These are phyloP conservation scores for Tetracladium setigerum DNA, from an alignment of 495 filamentous ascomycete genomes.

Conservation along the genomic window DNA sequence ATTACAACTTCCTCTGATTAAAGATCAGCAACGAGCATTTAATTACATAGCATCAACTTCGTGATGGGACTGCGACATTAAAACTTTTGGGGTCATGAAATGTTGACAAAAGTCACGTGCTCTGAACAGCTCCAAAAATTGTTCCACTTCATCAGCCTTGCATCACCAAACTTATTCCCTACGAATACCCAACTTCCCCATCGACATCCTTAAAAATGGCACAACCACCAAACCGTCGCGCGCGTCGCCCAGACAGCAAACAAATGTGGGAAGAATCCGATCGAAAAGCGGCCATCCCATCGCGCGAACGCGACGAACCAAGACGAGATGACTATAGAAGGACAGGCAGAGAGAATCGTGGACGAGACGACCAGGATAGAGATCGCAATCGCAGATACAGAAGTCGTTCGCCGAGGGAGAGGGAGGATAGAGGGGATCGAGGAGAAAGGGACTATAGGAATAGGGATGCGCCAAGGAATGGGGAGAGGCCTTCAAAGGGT, in stretches of 20 bases:
- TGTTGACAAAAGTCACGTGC: background rate
- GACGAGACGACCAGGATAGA: background rate
- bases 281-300: conserved; percentile 13
- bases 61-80: background rate
- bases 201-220: conserved; percentile 14
- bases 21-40: no score
- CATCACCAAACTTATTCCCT: background rate
- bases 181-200: background rate
- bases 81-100: no score
- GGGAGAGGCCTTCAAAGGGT: background rate
- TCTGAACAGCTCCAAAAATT: background rate
- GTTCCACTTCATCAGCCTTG: background rate
- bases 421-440: conserved; percentile 1
- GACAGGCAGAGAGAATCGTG: no score
- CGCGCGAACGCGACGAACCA: conserved; percentile 17
- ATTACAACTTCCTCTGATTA: no score
- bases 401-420: conserved; percentile 2
- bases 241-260: conserved; percentile 33
- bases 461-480: conserved; percentile 6
- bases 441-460: conserved; percentile 7
- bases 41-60: background rate
- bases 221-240: conserved; percentile 23
- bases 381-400: conserved; percentile 6
- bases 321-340: conserved; percentile 5
- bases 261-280: conserved; percentile 37